Evolutionary conservation across 768 basidiomycete species (phyloP).

Genomic region (Lactarius vividus): DNA sequence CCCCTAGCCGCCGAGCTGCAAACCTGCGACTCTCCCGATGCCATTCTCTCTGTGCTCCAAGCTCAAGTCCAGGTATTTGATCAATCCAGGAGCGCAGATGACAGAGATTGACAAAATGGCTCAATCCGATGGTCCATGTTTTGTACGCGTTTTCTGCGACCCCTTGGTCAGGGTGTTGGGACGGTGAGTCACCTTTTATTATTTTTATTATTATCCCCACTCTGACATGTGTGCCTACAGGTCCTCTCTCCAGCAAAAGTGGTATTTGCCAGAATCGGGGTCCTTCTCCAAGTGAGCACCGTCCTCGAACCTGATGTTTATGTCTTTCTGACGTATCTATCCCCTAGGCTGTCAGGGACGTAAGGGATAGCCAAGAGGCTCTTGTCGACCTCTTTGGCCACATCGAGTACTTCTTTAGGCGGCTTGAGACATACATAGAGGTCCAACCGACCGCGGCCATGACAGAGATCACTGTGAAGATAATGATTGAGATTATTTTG

Average conservation of each 20-base stretch:
- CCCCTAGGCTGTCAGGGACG: constrained; percentile 4
- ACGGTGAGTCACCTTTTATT: neutral
- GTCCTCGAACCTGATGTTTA: too few species aligned
- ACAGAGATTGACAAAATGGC: neutral
- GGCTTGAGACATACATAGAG: constrained; percentile 5
- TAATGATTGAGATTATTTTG: constrained; percentile 8
- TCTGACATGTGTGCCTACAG: neutral
- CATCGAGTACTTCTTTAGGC: constrained; percentile 3
- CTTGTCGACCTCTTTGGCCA: constrained; percentile 5
- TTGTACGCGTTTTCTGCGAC: neutral
- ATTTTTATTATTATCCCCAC: neutral
- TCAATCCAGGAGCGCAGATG: neutral
- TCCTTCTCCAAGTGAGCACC: neutral
- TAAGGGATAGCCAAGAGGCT: neutral
- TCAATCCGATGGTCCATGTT: constrained; percentile 1
- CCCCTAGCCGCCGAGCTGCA: neutral
- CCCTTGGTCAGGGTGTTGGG: neutral
- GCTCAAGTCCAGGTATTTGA: neutral
- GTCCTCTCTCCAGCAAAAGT: too few species aligned
- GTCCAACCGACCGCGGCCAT: neutral
- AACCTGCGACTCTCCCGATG: neutral
- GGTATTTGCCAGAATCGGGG: too few species aligned
- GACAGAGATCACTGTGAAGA: neutral
- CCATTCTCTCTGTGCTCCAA: neutral
- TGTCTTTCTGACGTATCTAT: neutral